Evolutionary conservation across 2,329 filamentous ascomycete species (phyloP).

Genomic region (Monosporascus sp.): DNA sequence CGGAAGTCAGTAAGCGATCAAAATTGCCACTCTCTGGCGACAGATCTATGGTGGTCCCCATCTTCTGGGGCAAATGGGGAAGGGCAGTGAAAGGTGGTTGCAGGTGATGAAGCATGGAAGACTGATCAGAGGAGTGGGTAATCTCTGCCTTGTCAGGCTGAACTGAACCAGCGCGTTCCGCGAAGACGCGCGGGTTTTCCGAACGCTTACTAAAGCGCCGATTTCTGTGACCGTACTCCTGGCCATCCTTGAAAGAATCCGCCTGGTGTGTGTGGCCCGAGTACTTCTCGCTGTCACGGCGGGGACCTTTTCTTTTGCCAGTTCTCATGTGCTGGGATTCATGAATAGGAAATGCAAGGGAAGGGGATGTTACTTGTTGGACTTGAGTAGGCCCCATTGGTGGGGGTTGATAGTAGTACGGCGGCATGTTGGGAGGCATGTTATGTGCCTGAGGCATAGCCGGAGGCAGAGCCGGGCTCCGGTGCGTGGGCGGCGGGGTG

Average conservation of each 20-base stretch:
- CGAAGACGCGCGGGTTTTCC: constrained; percentile 27
- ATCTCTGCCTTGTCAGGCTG: constrained; percentile 11
- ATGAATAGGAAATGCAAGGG: constrained; percentile 27
- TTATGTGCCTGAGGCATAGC: constrained; percentile 62
- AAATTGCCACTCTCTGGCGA: constrained; percentile 65
- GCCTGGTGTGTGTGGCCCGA: constrained; percentile 33
- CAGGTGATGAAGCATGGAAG: constrained; percentile 18
- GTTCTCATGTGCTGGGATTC: constrained; percentile 33
- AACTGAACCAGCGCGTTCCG: constrained; percentile 13
- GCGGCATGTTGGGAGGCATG: constrained; percentile 56
- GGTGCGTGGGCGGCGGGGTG: constrained; percentile 39
- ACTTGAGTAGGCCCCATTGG: constrained; percentile 53
- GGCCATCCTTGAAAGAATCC: constrained; percentile 31
- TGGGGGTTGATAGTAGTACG: constrained; percentile 56
- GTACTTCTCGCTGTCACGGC: constrained; percentile 43
- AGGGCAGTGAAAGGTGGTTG: constrained; percentile 24
- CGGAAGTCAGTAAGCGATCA: constrained; percentile 67
- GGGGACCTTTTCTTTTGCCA: constrained; percentile 38
- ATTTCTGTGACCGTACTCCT: constrained; percentile 31
- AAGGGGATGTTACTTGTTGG: constrained; percentile 54
- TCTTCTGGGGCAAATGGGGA: constrained; percentile 13
- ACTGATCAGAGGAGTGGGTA: constrained; percentile 8
- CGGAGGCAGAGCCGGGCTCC: constrained; percentile 45
- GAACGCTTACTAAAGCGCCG: constrained; percentile 42
- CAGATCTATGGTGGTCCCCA: constrained; percentile 42